phyloP scores from a whole-genome alignment of 192 early-diverging fungal species.

The Rhizophagus prolifer region DNA sequence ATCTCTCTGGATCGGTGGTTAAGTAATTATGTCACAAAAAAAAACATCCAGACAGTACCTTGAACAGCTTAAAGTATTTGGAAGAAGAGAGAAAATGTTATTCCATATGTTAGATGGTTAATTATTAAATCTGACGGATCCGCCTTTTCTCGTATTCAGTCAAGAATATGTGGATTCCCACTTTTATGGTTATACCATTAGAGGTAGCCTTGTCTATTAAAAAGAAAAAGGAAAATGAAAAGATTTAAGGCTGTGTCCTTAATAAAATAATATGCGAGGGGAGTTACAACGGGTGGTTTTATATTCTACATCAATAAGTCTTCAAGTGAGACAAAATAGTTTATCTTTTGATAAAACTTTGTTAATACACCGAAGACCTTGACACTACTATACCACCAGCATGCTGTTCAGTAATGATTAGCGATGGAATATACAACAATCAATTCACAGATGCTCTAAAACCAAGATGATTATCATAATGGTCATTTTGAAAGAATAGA shows the following conservation, averaged over 20 bases:
- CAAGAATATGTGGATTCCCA: neutral
- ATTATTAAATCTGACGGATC: neutral
- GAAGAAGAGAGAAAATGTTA: neutral
- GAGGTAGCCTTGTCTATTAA: neutral
- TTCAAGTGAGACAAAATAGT: neutral
- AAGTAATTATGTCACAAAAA: neutral
- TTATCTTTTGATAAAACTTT: neutral
- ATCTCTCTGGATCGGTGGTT: conserved; percentile 8
- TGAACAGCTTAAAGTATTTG: neutral
- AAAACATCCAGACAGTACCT: neutral
- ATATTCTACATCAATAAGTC: neutral
- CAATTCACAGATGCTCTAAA: neutral
- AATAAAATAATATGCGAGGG: neutral
- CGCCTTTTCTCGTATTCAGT: neutral
- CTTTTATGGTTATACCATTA: neutral
- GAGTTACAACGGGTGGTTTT: neutral
- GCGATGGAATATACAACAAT: neutral
- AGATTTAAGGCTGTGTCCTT: too few species aligned
- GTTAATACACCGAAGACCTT: neutral
- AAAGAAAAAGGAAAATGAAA: neutral
- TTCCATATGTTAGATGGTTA: neutral
- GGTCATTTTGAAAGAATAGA: neutral
- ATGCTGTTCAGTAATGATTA: neutral
- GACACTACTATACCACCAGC: neutral
- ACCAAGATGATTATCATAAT: neutral